A percentile compares a stretch with the other conserved stretches of the same genome.
These are phyloP conservation scores for Leccinellum albellum DNA, from an alignment of 768 basidiomycete species.

Conservation along the genomic window DNA sequence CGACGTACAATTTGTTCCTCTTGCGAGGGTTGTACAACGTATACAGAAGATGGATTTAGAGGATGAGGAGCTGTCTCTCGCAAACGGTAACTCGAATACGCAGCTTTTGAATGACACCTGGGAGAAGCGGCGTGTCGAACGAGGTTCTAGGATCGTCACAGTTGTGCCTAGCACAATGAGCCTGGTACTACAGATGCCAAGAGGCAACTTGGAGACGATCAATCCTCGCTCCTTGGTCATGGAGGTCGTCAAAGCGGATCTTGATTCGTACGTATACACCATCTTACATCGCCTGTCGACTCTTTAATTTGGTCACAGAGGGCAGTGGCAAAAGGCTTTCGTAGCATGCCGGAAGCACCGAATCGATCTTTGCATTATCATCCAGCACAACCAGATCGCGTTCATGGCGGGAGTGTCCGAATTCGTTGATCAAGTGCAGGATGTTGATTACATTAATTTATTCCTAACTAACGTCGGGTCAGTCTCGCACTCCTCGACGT, in stretches of 20 bases:
- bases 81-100: constrained; percentile 20
- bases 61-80: constrained; percentile 17
- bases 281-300: neutral
- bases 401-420: constrained; percentile 60
- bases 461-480: constrained; percentile 86
- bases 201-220: constrained; percentile 95
- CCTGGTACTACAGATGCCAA: constrained; percentile 93
- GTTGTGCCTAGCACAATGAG: constrained; percentile 86
- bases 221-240: constrained; percentile 90
- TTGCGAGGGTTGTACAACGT: constrained; percentile 11
- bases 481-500: constrained; percentile 17
- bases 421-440: constrained; percentile 82
- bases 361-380: constrained; percentile 85
- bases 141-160: constrained; percentile 86
- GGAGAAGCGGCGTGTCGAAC: constrained; percentile 79
- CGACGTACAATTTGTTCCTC: constrained; percentile 69
- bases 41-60: constrained; percentile 12
- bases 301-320: constrained; percentile 38
- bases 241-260: constrained; percentile 72
- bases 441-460: constrained; percentile 90
- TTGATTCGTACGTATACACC: constrained; percentile 47
- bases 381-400: constrained; percentile 67
- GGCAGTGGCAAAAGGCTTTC: constrained; percentile 82
- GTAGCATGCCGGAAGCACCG: constrained; percentile 89
- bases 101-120: constrained; percentile 34